A percentile compares a stretch with the other conserved stretches of the same genome.
phyloP scores from a whole-genome alignment of 208 protist genomes.

The Herpetomonas muscarum region DNA sequence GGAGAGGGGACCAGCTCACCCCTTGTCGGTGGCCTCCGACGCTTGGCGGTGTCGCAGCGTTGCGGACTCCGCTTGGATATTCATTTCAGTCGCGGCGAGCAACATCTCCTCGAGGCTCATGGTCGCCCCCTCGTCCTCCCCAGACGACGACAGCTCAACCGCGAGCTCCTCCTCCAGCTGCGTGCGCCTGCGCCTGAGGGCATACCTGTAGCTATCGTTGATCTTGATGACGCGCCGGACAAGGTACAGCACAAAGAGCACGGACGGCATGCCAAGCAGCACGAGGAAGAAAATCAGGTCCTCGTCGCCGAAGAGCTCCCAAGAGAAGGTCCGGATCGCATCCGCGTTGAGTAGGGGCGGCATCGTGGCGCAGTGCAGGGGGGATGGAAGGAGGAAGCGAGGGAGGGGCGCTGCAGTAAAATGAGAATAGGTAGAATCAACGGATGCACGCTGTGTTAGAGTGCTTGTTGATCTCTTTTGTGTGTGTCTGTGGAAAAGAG shows the following conservation, averaged over 20 bases:
- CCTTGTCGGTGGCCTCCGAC: too few relatives aligned
- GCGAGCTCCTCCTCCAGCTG: background rate
- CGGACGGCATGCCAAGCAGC: constrained; percentile 17
- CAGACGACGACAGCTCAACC: background rate
- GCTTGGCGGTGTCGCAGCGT: too few relatives aligned
- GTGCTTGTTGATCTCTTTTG: too few relatives aligned
- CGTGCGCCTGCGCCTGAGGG: background rate
- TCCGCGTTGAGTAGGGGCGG: background rate
- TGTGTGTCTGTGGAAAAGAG: too few relatives aligned
- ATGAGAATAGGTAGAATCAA: background rate
- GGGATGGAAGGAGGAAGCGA: background rate
- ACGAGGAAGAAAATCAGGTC: constrained; percentile 27
- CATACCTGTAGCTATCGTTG: background rate
- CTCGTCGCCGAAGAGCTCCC: constrained; percentile 31
- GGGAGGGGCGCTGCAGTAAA: background rate
- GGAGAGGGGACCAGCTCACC: too few relatives aligned
- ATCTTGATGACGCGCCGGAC: background rate
- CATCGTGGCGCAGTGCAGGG: background rate
- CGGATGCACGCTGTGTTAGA: too few relatives aligned
- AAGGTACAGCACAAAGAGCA: background rate
- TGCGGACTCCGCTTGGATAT: background rate
- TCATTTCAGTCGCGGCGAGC: background rate
- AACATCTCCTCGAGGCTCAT: background rate
- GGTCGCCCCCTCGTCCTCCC: background rate
- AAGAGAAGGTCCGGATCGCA: constrained; percentile 16